Evolutionary conservation across 371 early-diverging fungal species (phyloP).

Genomic region (Mortierella sp.): DNA sequence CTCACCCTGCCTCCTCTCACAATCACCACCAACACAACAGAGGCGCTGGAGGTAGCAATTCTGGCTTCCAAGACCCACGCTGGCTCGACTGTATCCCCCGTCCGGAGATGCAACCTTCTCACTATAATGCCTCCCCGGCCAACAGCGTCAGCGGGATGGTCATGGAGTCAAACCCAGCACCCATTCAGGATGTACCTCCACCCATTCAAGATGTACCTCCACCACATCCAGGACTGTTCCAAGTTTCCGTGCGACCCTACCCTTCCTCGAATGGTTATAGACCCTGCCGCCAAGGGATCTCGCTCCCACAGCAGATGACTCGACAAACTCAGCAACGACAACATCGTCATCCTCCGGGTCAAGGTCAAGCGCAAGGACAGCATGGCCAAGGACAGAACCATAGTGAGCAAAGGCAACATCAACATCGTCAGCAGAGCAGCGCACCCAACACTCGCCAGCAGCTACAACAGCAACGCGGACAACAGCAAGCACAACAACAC

Average conservation of each 20-base stretch:
- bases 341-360: background rate
- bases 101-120: background rate
- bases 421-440: background rate
- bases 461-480: background rate
- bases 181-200: background rate
- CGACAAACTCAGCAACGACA: slow-evolving; percentile 18
- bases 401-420: background rate
- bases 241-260: slow-evolving; percentile 27
- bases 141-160: no score
- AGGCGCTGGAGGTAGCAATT: background rate
- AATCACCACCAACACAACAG: background rate
- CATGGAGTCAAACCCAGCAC: background rate
- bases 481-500: background rate
- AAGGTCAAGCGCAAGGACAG: background rate
- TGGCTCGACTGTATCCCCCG: background rate
- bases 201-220: background rate
- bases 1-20: background rate
- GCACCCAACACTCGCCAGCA: background rate
- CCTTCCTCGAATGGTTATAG: slow-evolving; percentile 33
- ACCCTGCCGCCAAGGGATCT: slow-evolving; percentile 30
- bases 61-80: background rate
- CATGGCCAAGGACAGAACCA: background rate
- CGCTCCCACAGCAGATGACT: slow-evolving; percentile 15
- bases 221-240: slow-evolving; percentile 15
- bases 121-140: background rate